Evolutionary conservation across 2,329 filamentous ascomycete species (phyloP).

Genomic region (Curvularia spicifera): DNA sequence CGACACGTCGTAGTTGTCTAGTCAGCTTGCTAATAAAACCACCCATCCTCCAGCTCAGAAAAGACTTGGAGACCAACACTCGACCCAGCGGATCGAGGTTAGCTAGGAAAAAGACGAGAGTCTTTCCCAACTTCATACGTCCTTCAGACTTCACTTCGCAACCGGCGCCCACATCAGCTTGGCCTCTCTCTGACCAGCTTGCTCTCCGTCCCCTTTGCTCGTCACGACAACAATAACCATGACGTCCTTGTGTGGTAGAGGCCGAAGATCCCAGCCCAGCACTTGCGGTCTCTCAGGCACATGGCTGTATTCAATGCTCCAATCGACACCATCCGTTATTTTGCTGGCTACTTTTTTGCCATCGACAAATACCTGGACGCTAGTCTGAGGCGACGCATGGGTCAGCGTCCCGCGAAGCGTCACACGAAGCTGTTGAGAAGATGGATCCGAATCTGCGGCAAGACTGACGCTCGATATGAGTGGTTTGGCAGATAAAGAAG

Average conservation of each 20-base stretch:
- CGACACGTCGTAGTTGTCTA: not conserved
- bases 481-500: not conserved
- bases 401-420: conserved; percentile 7
- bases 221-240: conserved; percentile 34
- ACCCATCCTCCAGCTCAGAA: not conserved
- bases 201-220: conserved; percentile 5
- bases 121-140: not conserved
- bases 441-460: not conserved
- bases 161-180: conserved; percentile 5
- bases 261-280: conserved; percentile 38
- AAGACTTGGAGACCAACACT: not conserved
- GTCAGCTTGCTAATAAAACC: not conserved
- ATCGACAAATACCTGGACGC: conserved; percentile 29
- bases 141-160: not conserved
- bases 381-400: not conserved
- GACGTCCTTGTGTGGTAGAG: conserved; percentile 21
- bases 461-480: not conserved
- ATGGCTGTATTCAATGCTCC: conserved; percentile 19
- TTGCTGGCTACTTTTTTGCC: conserved; percentile 17
- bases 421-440: not conserved
- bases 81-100: not conserved
- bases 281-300: conserved; percentile 10
- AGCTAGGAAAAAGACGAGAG: not conserved
- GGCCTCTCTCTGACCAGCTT: conserved; percentile 9
- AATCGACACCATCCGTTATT: not conserved